Evolutionary conservation across 805 yeast genomes (phyloP), one percentile per base, ranked within the genome.

Genomic region (Starmerella stellata): DNA sequence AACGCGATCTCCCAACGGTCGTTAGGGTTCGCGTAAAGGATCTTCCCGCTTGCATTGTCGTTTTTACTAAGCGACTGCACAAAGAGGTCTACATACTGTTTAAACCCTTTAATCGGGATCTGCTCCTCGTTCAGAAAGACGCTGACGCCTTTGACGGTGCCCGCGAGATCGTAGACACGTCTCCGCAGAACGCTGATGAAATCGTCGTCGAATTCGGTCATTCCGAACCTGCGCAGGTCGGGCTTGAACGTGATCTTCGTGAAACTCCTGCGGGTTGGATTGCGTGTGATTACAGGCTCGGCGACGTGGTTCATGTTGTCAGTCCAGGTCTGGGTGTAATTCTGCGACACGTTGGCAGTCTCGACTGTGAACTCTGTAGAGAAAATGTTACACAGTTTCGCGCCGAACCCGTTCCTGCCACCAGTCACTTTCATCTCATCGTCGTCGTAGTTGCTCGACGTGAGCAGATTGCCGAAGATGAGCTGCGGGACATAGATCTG

Each of bases 341-440:
- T 60, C 51, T 71, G 68, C 38, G 69, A 75, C 38, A 73, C 68
- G 58, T 90, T 95, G 16, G 93, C 87, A 5, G 98, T 90, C 56
- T 83, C 95, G 21, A 90, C 68, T 13, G 65, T 69, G 54, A 90
- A 90, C 52, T 78, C 76, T 3, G 83, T 78, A 20, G 95, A 82
- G 58, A 87, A 90, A 45, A 90, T 90, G 58, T 90, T 90, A 71
- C 98, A 90, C 40, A 90, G 59, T 54, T 90, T 90, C 36, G 98
- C 98, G 60, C 98, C 98, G 55, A 75, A 90, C 46, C 98, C 98
- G 56, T 90, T 90, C 65, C 98, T 74, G 59, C 98, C 98, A 64
- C 98, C 98, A 2, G 93, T 81, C 25, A 90, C 95, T 58, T 90
- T 90, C 60, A 81, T 80, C 53, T 90, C 80, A 46, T 87, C 72